Conservation (phyloP, 169 alveolate genomes). For the Plasmodium knowlesi region DNA sequence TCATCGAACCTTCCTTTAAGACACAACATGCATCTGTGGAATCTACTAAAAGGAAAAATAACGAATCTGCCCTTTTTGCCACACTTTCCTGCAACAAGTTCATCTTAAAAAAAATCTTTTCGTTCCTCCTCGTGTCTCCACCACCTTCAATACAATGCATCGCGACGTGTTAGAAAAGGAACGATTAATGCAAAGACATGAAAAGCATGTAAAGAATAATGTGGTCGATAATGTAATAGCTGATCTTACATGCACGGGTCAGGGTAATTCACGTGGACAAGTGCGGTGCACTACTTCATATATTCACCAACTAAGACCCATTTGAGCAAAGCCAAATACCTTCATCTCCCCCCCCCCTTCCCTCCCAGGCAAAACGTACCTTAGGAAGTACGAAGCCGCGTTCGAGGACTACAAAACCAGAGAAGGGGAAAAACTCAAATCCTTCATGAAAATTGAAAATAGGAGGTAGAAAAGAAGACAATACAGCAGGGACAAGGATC, state of each 20-base stretch:
- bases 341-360: background rate
- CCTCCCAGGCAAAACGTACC: conserved; percentile 7
- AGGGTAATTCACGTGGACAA: background rate
- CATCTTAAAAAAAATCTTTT: background rate
- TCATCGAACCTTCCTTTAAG: background rate
- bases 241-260: conserved; percentile 13
- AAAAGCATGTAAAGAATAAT: conserved; percentile 36
- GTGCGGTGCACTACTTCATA: background rate
- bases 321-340: background rate
- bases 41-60: background rate
- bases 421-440: conserved; percentile 35
- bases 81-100: background rate
- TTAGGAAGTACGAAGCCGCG: conserved; percentile 42
- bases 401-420: conserved; percentile 17
- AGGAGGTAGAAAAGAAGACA: conserved; percentile 20
- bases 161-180: conserved; percentile 53
- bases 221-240: conserved; percentile 26
- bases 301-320: background rate
- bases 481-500: background rate
- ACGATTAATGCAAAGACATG: conserved; percentile 60
- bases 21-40: background rate
- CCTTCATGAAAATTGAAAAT: conserved; percentile 36
- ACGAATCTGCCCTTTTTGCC: background rate
- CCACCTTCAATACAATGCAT: background rate
- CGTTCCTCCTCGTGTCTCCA: background rate